These are phyloP conservation scores for Alloteropsis semialata DNA, from an alignment of 176 grass and related monocot genomes.

Conservation along the genomic window DNA sequence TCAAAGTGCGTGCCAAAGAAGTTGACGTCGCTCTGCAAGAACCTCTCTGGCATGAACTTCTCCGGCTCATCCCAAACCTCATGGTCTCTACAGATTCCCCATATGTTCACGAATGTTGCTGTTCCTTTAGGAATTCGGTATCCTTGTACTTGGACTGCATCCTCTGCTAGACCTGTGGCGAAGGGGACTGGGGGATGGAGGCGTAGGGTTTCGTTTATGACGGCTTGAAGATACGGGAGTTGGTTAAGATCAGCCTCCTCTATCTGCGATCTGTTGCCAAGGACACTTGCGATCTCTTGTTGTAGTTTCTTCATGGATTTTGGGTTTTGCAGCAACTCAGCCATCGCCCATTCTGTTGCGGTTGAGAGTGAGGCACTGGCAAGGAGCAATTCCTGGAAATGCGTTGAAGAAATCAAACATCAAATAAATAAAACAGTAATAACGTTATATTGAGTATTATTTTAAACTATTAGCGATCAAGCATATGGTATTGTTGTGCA, in stretches of 20 bases:
- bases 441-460: no score
- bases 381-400: slow-evolving; percentile 30
- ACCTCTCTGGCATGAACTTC: slow-evolving; percentile 47
- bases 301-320: slow-evolving; percentile 5
- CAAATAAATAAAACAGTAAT: no score
- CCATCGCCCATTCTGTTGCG: neutral
- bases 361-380: slow-evolving; percentile 19
- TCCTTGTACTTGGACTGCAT: slow-evolving; percentile 21
- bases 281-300: slow-evolving; percentile 22
- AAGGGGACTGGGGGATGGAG: slow-evolving; percentile 34
- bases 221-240: slow-evolving; percentile 45
- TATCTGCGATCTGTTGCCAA: neutral
- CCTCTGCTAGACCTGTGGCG: slow-evolving; percentile 9
- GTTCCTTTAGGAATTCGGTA: slow-evolving; percentile 31
- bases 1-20: no score
- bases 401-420: neutral
- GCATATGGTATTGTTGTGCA: no score
- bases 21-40: slow-evolving; percentile 1
- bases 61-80: slow-evolving; percentile 25
- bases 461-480: no score
- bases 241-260: slow-evolving; percentile 30
- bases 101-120: slow-evolving; percentile 35
- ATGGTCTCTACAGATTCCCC: slow-evolving; percentile 35
- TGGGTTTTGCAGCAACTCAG: slow-evolving; percentile 34
- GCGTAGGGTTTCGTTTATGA: slow-evolving; percentile 41